Evolutionary conservation across 192 early-diverging fungal genomes (phyloP), one percentile per base, ranked within the genome.

Genomic region (Chytriomyces confervae): DNA sequence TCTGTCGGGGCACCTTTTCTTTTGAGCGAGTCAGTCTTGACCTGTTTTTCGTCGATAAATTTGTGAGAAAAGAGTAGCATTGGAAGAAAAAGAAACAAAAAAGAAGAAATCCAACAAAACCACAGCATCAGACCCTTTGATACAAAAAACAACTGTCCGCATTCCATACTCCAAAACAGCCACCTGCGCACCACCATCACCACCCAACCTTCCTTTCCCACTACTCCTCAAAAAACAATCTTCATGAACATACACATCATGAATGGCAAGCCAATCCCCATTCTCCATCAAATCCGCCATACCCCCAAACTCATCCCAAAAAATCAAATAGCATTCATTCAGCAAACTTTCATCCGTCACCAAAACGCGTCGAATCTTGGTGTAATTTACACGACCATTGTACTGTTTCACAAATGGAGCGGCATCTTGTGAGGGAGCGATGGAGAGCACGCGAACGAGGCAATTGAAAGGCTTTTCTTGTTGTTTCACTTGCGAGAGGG

Each of bases 101-200:
- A 36, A 2, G 2, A 36, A 36, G 2, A 36, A 2, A 2, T 0
- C 0, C 29, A 36, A n/a, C n/a, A 0, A 36, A 36, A 36, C 29
- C 29, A 36, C 2, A 36, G 29, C 29, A 36, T 36, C 29, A 36
- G 29, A 36, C 29, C 29, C 29, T 36, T 36, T 36, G 29, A 36
- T 36, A 36, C 29, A 36, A 36, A 36, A 36, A 36, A 36, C 29
- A 36, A 36, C 29, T 36, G 29, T 36, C 29, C 29, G 29, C 29
- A 36, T 36, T 0, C 29, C 29, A 36, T 36, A 36, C 29, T 27
- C 20, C 23, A 24, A 43, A 71, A 61, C 57, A 73, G 5, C 5
- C 45, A 36, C 16, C 60, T 73, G 45, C 72, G 62, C n/a, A 8
- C 72, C 72, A 73, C 62, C 61, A 16, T 62, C 72, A 10, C 46